Evolutionary conservation across 2,329 filamentous ascomycete species (phyloP).

Genomic region (Claviceps humidiphila): DNA sequence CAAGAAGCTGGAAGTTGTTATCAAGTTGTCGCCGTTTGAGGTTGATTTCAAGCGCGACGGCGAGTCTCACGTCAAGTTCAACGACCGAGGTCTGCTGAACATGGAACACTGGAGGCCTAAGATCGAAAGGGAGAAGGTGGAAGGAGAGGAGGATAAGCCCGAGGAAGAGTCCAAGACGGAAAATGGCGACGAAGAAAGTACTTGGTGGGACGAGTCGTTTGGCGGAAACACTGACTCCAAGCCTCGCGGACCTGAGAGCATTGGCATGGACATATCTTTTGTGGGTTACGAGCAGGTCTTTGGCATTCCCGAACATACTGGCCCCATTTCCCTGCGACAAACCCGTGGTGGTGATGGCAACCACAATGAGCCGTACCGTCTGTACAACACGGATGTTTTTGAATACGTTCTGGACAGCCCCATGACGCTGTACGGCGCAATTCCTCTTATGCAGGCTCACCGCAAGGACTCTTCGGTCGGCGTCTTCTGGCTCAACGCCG

Average conservation of each 20-base stretch:
- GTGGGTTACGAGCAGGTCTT: constrained; percentile 84
- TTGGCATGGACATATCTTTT: constrained; percentile 85
- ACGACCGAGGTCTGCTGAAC: constrained; percentile 80
- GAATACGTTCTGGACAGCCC: constrained; percentile 95
- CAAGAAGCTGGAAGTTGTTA: constrained; percentile 65
- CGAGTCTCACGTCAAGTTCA: constrained; percentile 71
- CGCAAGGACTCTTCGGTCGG: constrained; percentile 86
- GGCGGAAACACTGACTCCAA: constrained; percentile 92
- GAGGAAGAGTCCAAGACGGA: constrained; percentile 30
- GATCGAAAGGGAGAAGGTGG: constrained; percentile 55
- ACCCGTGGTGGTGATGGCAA: constrained; percentile 80
- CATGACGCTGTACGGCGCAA: constrained; percentile 96
- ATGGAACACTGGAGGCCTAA: constrained; percentile 92
- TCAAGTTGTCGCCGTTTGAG: constrained; percentile 70
- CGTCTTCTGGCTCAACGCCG: constrained; percentile 93
- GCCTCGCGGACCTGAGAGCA: constrained; percentile 84
- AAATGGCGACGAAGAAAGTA: constrained; percentile 61
- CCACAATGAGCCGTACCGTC: constrained; percentile 76
- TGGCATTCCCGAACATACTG: constrained; percentile 87
- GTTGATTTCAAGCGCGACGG: constrained; percentile 82
- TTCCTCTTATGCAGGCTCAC: constrained; percentile 96
- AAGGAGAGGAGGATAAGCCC: constrained; percentile 41
- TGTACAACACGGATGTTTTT: constrained; percentile 96
- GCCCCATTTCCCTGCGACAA: constrained; percentile 74
- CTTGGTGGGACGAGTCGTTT: constrained; percentile 97